Conservation (phyloP, 179 eudicot genomes). For the Sideroxylon spinosum region DNA sequence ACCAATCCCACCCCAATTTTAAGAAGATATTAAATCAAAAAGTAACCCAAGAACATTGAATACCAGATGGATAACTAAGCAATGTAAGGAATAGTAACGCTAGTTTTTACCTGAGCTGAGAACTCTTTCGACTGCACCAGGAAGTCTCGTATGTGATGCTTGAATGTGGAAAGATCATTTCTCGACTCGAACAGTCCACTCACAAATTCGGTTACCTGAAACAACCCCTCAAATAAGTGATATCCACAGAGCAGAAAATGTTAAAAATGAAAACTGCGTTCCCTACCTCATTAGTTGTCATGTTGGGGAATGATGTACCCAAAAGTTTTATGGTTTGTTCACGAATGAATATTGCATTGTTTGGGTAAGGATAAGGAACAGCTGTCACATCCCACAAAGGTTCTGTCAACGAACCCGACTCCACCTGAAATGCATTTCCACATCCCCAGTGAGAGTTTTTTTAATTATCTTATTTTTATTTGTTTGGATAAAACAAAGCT, state of each 20-base stretch:
- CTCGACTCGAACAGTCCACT: constrained; percentile 80
- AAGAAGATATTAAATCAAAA: too few species aligned
- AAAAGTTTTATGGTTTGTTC: constrained; percentile 89
- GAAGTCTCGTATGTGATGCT: constrained; percentile 92
- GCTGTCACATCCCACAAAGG: constrained; percentile 89
- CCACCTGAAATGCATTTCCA: constrained; percentile 45
- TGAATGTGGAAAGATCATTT: constrained; percentile 66
- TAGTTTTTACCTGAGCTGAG: constrained; percentile 73
- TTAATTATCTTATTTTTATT: too few species aligned
- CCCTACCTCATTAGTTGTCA: constrained; percentile 74
- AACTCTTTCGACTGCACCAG: constrained; percentile 96
- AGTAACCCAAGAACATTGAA: too few species aligned
- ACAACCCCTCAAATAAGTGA: constrained; percentile 16
- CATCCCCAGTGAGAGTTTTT: background rate
- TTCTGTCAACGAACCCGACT: constrained; percentile 76
- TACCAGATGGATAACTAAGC: too few species aligned
- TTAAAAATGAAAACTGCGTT: background rate
- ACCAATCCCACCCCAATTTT: too few species aligned
- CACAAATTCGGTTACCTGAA: constrained; percentile 86
- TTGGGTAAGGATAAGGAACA: constrained; percentile 70
- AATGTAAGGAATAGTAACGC: too few species aligned
- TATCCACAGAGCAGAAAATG: background rate
- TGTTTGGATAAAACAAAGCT: too few species aligned
- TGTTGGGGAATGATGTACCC: constrained; percentile 87
- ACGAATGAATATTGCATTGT: constrained; percentile 62